These are phyloP conservation scores for Hylodesmum podocarpum DNA, from an alignment of 306 rosid genomes.

Conservation along the genomic window DNA sequence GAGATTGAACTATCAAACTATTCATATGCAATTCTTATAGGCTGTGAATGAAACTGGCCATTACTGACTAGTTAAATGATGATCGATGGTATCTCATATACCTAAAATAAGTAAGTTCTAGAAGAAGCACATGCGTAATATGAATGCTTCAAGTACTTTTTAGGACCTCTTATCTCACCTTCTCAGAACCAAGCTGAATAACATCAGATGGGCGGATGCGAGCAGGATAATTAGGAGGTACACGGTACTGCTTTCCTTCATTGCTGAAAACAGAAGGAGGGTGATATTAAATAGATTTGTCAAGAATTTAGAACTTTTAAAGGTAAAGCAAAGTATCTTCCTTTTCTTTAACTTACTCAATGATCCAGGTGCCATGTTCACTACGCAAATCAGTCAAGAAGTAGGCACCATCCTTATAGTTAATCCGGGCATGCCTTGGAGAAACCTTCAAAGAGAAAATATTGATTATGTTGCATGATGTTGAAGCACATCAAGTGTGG, in stretches of 20 bases:
- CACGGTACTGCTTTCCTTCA: constrained; percentile 56
- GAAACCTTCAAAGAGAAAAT: constrained; percentile 49
- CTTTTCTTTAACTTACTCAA: constrained; percentile 58
- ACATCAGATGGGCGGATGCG: constrained; percentile 59
- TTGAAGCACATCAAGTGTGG: background rate
- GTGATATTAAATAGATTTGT: background rate
- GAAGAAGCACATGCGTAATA: background rate
- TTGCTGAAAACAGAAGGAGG: constrained; percentile 42
- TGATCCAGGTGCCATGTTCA: constrained; percentile 71
- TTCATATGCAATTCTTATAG: background rate
- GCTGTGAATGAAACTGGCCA: background rate
- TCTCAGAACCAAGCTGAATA: constrained; percentile 68
- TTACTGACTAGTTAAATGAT: background rate
- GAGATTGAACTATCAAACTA: background rate
- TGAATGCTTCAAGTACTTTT: background rate
- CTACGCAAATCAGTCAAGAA: constrained; percentile 71
- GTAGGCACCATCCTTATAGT: constrained; percentile 75
- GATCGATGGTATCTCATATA: background rate
- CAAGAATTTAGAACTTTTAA: background rate
- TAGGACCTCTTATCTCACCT: constrained; percentile 38
- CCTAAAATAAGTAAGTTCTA: background rate
- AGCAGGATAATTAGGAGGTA: constrained; percentile 64
- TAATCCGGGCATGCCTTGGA: constrained; percentile 62
- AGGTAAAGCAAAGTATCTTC: background rate
- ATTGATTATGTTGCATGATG: background rate